These are phyloP conservation scores for Chlamydomonas applanata DNA, from an alignment of 139 green algal species.

Conservation along the genomic window DNA sequence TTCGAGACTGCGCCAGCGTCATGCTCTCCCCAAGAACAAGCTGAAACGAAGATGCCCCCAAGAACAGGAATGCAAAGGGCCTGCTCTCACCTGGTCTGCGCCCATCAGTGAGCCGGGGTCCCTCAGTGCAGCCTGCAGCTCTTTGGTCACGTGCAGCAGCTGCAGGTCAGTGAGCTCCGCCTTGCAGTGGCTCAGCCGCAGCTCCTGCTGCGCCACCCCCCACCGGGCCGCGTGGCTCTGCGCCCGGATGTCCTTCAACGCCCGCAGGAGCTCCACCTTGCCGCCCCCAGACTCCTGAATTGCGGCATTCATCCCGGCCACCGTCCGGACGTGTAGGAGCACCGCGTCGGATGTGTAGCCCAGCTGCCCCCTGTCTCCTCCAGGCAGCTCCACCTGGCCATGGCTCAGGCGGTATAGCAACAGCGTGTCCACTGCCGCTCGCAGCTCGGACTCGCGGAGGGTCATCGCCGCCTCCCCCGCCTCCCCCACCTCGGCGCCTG, in stretches of 20 bases:
- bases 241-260: conserved; percentile 5
- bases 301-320: conserved; percentile 12
- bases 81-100: no score
- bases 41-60: no score
- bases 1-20: no score
- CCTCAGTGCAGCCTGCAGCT: conserved; percentile 24
- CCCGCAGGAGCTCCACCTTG: conserved; percentile 28
- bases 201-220: conserved; percentile 16
- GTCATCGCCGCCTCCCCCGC: background rate
- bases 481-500: conserved; percentile 16
- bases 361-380: conserved; percentile 1
- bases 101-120: no score
- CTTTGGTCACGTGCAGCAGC: conserved; percentile 46
- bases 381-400: conserved; percentile 30
- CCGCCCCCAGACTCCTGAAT: background rate
- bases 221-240: conserved; percentile 20
- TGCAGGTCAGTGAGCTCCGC: conserved; percentile 37
- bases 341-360: background rate
- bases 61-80: no score
- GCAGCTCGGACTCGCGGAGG: conserved; percentile 3
- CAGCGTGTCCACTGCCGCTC: background rate
- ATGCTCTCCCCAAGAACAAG: no score
- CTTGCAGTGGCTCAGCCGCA: conserved; percentile 11
- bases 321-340: conserved; percentile 15
- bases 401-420: conserved; percentile 2